Percentiles rank a stretch among this genome's conserved stretches.
phyloP scores from a whole-genome alignment of 768 basidiomycete genomes.

The Suillus paluster region DNA sequence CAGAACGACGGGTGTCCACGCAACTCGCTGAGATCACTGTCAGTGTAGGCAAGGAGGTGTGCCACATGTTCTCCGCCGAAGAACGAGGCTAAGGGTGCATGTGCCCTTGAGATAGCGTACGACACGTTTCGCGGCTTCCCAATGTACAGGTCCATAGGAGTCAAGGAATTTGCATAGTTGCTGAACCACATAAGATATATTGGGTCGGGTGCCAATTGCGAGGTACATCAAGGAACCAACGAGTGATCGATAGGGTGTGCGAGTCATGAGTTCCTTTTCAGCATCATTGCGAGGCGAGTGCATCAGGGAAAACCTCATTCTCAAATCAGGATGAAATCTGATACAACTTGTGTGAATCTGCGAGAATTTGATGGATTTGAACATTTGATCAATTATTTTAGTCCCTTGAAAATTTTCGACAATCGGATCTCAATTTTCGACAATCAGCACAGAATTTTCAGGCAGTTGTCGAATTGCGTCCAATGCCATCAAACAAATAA shows the following conservation, averaged over 20 bases:
- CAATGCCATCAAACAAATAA: too few relatives aligned
- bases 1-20: too few relatives aligned
- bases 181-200: not conserved
- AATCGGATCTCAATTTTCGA: too few relatives aligned
- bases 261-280: not conserved
- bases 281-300: too few relatives aligned
- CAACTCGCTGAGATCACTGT: slow-evolving; percentile 35
- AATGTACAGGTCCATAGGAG: not conserved
- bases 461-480: too few relatives aligned
- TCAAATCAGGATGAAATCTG: too few relatives aligned
- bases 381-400: too few relatives aligned
- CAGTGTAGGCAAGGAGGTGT: slow-evolving; percentile 21
- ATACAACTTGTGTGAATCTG: too few relatives aligned
- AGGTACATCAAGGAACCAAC: not conserved
- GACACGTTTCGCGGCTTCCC: slow-evolving; percentile 12
- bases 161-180: not conserved
- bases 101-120: slow-evolving; percentile 18
- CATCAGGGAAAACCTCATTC: too few relatives aligned
- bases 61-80: slow-evolving; percentile 12
- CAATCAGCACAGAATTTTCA: too few relatives aligned
- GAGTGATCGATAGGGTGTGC: not conserved
- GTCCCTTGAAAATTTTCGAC: too few relatives aligned
- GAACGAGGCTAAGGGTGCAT: not conserved
- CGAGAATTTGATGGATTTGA: too few relatives aligned
- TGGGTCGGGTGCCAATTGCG: not conserved